Evolutionary conservation across 495 filamentous ascomycete species (phyloP).

Genomic region (Aspergillus wentii): DNA sequence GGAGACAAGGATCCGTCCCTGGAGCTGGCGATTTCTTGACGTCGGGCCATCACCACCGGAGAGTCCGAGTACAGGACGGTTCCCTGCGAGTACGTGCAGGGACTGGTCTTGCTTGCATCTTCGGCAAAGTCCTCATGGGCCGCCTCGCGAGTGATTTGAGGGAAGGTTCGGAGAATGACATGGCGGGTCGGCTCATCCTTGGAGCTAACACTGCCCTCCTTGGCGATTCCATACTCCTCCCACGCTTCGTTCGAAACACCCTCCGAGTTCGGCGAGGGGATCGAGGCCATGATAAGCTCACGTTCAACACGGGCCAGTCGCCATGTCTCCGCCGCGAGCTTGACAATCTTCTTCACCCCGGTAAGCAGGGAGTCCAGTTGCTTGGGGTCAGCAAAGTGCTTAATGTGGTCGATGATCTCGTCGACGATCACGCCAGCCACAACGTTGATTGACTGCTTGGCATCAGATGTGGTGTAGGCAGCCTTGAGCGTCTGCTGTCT

Average conservation of each 20-base stretch:
- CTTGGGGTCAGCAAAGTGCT: conserved; percentile 52
- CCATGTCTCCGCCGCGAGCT: conserved; percentile 62
- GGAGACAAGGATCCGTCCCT: no score
- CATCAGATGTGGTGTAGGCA: conserved; percentile 57
- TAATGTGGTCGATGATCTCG: conserved; percentile 55
- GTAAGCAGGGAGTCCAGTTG: conserved; percentile 48
- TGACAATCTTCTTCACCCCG: conserved; percentile 54
- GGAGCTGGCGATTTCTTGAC: conserved; percentile 45
- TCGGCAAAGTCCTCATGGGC: conserved; percentile 48
- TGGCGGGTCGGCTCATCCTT: conserved; percentile 29
- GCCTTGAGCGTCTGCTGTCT: conserved; percentile 60
- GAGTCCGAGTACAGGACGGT: conserved; percentile 52
- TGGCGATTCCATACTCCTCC: conserved; percentile 35
- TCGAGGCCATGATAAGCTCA: conserved; percentile 53
- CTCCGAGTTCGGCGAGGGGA: conserved; percentile 45
- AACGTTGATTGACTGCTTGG: conserved; percentile 58
- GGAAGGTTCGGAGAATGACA: conserved; percentile 50
- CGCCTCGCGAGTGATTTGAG: conserved; percentile 50
- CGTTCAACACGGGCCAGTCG: conserved; percentile 58
- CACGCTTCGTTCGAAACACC: conserved; percentile 37
- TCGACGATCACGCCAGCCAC: conserved; percentile 57
- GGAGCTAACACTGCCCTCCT: conserved; percentile 12
- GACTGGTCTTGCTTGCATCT: conserved; percentile 32
- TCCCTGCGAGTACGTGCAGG: conserved; percentile 47
- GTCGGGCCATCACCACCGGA: conserved; percentile 44